Evolutionary conservation across 768 basidiomycete species (phyloP), one percentile per base, ranked within the genome.

Genomic region (Termitomyces sp.): DNA sequence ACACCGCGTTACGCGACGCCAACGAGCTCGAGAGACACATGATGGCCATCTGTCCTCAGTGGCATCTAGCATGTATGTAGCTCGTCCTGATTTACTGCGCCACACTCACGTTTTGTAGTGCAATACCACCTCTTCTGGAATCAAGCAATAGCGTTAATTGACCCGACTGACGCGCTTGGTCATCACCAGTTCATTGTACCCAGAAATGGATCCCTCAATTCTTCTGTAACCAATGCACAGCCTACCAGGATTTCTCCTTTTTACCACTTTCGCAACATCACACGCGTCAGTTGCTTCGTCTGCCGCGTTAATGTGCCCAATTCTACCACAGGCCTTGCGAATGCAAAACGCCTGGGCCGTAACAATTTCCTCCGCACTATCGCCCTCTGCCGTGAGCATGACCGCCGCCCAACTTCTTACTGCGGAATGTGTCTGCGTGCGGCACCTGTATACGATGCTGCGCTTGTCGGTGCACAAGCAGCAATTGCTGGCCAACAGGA

Each of bases 361-460:
- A 78, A 78, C 8, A 75, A 76, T 0, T 73, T 71, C 20, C 65
- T 88, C 2, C 81, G 79, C 3, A 62, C 70, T 42, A 72, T 88
- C 65, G 62, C 74, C 30, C 72, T 86, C 30, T 89, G 89, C 68
- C 76, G 81, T 47, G 86, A 87, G 2, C 89, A 91, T 66, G 80
- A 83, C 60, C 80, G 81, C 60, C 78, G 76, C 3, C 70, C 72
- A 0, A 65, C 68, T 11, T 73, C 79, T 1, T 89, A 83, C 63
- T 91, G 88, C 61, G 85, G 86, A 0, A 65, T 88, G 9, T 92
- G 89, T 68, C 77, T 90, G 13, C 79, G 83, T n/a, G 85, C 88
- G 59, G 76, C 81, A 0, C 81, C 84, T 5, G 67, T 74, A 0
- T 72, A 73, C 33, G 80, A 82, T 58, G 59, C 61, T 13, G 53